These are phyloP conservation scores for Trypanosoma grayi DNA, from an alignment of 208 protist genomes.

Conservation along the genomic window DNA sequence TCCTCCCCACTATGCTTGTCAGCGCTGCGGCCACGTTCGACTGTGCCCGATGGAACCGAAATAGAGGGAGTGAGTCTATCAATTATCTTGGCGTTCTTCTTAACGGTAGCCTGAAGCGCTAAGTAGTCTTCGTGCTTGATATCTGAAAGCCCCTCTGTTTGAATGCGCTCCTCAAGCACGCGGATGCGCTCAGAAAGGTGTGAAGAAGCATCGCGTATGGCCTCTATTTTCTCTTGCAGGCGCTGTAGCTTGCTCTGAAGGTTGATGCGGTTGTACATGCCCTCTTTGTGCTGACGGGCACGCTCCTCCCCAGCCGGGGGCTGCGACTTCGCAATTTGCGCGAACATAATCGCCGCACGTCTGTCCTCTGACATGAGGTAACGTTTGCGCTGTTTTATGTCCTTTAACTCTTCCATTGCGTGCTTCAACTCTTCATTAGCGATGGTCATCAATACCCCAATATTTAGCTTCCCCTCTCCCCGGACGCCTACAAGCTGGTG, in stretches of 20 bases:
- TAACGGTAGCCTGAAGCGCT: constrained; percentile 27
- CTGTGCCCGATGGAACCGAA: not conserved
- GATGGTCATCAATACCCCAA: constrained; percentile 34
- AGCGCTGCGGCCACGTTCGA: not conserved
- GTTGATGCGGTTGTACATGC: constrained; percentile 53
- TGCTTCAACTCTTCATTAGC: constrained; percentile 47
- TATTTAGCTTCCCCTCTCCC: not conserved
- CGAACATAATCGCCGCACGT: constrained; percentile 57
- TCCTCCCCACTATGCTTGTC: not conserved
- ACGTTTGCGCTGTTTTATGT: constrained; percentile 35
- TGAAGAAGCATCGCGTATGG: constrained; percentile 23
- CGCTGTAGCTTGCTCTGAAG: constrained; percentile 43
- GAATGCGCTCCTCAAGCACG: constrained; percentile 43
- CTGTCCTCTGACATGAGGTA: constrained; percentile 56
- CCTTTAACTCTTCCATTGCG: constrained; percentile 35
- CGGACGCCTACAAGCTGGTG: constrained; percentile 23
- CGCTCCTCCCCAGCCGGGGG: constrained; percentile 33
- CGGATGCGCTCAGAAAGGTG: constrained; percentile 37
- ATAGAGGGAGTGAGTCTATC: constrained; percentile 1
- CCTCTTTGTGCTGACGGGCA: constrained; percentile 61
- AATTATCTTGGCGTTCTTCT: constrained; percentile 27
- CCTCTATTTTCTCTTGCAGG: constrained; percentile 31
- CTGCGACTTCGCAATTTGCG: constrained; percentile 44
- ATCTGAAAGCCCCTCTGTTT: constrained; percentile 17
- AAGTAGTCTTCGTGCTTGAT: constrained; percentile 60